Evolutionary conservation across 2,329 filamentous ascomycete species (phyloP), one percentile per base, ranked within the genome.

Genomic region (Claviceps lovelessii): DNA sequence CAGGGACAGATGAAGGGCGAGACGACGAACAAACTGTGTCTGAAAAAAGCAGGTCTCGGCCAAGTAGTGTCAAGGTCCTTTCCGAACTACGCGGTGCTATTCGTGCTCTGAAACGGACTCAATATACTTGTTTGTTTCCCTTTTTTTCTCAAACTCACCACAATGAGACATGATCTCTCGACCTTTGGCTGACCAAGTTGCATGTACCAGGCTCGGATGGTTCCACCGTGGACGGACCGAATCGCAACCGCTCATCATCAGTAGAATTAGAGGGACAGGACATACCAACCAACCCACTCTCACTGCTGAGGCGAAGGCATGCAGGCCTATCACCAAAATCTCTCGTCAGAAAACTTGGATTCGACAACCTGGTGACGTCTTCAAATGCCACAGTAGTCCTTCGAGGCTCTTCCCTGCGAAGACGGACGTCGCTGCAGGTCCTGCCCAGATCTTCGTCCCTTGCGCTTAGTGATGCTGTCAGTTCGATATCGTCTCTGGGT

Each of bases 11-110:
- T 29, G 44, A 48, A 19, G 35, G 33, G 31, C 52, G 52, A 23
- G 48, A 54, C 4, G 49, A 52, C 2, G 58, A 51, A 8, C 55
- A 15, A 23, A 61, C 58, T 5, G 52, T 51, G 6, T 54, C 56
- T 5, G 57, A 58, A 44, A 54, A 47, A 1, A 35, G 62, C 28
- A 68, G 61, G 51, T 54, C 63, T n/a, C 63, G 61, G 39, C 62
- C 60, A 23, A 61, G 60, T 7, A 61, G 64, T 39, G 64, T 67
- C 11, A 65, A 59, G 39, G 66, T 68, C 5, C 69, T 68, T 66
- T 65, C 64, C 7, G 68, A 70, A 41, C 65, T 71, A 29, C 63
- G 66, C 4, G 62, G 62, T 15, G 68, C 65, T 23, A 63, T 70
- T 53, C 67, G 59, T 46, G 67, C 62, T 2, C 64, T 71, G 29